These are phyloP conservation scores for Penicillium rolfsii DNA, from an alignment of 2,329 filamentous ascomycete genomes.

Conservation along the genomic window DNA sequence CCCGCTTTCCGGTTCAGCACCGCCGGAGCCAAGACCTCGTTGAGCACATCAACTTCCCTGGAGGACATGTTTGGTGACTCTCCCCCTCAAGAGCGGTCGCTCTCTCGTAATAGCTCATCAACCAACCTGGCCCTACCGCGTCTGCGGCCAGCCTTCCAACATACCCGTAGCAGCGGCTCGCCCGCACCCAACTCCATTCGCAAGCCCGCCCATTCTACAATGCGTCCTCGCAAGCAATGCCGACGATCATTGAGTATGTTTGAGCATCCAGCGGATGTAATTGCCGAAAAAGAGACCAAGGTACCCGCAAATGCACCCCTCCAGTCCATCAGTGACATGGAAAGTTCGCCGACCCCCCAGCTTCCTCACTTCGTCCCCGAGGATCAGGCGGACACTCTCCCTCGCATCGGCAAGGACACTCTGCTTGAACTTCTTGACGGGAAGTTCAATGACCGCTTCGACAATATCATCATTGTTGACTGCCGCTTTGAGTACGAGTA, in stretches of 20 bases:
- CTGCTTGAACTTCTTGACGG: constrained; percentile 87
- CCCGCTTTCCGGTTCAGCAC: constrained; percentile 77
- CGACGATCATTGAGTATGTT: constrained; percentile 97
- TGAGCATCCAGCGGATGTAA: constrained; percentile 84
- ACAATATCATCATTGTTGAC: constrained; percentile 85
- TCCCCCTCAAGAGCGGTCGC: constrained; percentile 70
- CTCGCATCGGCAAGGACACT: constrained; percentile 80
- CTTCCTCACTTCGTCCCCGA: constrained; percentile 84
- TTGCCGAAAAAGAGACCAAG: constrained; percentile 74
- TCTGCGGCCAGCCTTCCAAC: constrained; percentile 66
- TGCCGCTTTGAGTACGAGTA: constrained; percentile 99
- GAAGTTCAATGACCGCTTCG: constrained; percentile 74
- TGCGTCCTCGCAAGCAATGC: constrained; percentile 83
- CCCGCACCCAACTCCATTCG: constrained; percentile 72
- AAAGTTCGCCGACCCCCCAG: constrained; percentile 71
- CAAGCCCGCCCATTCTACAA: constrained; percentile 71
- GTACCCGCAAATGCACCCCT: constrained; percentile 59
- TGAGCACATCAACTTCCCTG: constrained; percentile 67
- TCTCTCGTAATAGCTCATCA: constrained; percentile 64
- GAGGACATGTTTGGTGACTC: constrained; percentile 82
- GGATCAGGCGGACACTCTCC: constrained; percentile 81
- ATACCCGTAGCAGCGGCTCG: constrained; percentile 70
- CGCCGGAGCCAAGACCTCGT: constrained; percentile 55
- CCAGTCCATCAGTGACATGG: constrained; percentile 80
- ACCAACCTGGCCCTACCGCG: constrained; percentile 61